phyloP scores from a whole-genome alignment of 2,329 filamentous ascomycete genomes.

The Mollisiaceae sp. region DNA sequence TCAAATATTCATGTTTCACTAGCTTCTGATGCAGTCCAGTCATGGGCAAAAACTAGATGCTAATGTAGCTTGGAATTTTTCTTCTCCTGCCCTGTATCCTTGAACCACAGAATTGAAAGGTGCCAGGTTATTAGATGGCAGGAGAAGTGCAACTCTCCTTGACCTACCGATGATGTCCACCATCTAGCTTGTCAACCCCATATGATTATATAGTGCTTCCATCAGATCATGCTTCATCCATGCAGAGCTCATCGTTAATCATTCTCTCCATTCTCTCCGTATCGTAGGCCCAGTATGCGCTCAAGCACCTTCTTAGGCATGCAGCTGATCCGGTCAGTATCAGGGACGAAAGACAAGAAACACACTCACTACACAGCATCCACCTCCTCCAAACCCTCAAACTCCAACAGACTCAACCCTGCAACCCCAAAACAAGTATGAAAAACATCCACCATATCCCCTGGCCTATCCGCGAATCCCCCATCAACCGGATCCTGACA shows the following conservation, averaged over 20 bases:
- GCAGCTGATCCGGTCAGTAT: constrained; percentile 53
- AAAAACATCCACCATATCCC: constrained; percentile 96
- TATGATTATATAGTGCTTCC: neutral
- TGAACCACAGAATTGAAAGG: constrained; percentile 54
- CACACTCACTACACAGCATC: constrained; percentile 80
- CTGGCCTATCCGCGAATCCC: constrained; percentile 88
- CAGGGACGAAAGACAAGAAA: constrained; percentile 4
- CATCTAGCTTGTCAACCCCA: neutral
- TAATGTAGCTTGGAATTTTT: constrained; percentile 44
- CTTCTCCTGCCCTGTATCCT: constrained; percentile 77
- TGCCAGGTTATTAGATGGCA: constrained; percentile 73
- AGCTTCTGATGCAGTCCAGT: constrained; percentile 24
- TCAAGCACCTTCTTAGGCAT: constrained; percentile 73
- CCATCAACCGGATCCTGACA: constrained; percentile 87
- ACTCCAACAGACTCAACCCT: constrained; percentile 82
- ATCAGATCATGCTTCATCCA: neutral
- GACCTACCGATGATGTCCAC: neutral
- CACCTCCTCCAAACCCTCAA: constrained; percentile 77
- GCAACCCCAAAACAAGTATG: constrained; percentile 91
- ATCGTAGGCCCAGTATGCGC: constrained; percentile 56
- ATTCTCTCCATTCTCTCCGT: constrained; percentile 12
- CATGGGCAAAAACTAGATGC: constrained; percentile 22
- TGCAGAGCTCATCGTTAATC: neutral
- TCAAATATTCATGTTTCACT: neutral
- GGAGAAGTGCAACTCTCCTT: constrained; percentile 50